Conservation (phyloP, 2,329 filamentous ascomycete species). For the Diaporthe ilicicola region DNA sequence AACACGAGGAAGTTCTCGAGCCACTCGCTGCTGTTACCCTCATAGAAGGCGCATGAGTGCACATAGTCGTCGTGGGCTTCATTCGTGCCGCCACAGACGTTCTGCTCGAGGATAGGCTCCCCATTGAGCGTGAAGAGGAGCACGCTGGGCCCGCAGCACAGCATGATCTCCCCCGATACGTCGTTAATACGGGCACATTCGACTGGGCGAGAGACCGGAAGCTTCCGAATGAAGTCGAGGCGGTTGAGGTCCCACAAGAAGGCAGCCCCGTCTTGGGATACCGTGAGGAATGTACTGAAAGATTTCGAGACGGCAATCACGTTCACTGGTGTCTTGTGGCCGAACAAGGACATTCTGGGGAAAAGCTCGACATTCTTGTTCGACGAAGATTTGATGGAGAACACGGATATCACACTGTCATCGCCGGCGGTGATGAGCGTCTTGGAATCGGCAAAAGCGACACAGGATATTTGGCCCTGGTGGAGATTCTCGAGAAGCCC, state of each 20-base stretch:
- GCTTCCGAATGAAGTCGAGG: constrained; percentile 82
- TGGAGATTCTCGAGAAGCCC: constrained; percentile 95
- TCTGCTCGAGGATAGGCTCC: constrained; percentile 80
- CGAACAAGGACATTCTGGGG: constrained; percentile 83
- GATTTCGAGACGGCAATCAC: constrained; percentile 85
- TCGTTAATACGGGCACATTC: constrained; percentile 90
- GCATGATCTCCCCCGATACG: constrained; percentile 86
- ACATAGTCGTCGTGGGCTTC: constrained; percentile 72
- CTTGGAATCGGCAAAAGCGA: constrained; percentile 86
- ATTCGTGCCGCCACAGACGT: constrained; percentile 68
- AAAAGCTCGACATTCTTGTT: constrained; percentile 80
- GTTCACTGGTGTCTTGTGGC: constrained; percentile 85
- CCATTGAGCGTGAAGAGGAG: constrained; percentile 90
- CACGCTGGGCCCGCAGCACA: constrained; percentile 80
- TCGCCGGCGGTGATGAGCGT: constrained; percentile 91
- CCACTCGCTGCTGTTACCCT: constrained; percentile 91
- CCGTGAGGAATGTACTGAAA: constrained; percentile 87
- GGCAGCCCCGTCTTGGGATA: constrained; percentile 81
- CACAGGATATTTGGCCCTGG: constrained; percentile 85
- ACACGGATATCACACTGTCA: constrained; percentile 90
- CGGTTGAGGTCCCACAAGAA: constrained; percentile 96
- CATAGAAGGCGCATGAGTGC: constrained; percentile 88
- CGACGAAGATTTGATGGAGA: constrained; percentile 71
- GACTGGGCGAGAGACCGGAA: constrained; percentile 65
- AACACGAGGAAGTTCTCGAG: constrained; percentile 86